Evolutionary conservation across 257 asterid genomes (phyloP).

Genomic region (Penstemon davidsonii): DNA sequence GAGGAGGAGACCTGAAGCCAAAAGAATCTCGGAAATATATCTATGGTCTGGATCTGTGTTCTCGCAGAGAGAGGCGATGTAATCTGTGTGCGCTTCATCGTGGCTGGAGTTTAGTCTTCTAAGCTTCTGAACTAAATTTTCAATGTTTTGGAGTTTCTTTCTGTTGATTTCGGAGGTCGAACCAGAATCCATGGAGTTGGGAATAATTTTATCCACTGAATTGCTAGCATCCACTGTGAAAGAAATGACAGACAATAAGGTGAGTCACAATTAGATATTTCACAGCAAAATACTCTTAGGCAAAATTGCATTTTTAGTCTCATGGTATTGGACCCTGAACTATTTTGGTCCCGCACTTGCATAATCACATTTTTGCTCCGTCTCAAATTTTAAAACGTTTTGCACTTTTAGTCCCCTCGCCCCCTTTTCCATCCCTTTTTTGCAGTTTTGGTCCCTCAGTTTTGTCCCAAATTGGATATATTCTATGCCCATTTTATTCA

Average conservation of each 20-base stretch:
- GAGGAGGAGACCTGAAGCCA: conserved; percentile 94
- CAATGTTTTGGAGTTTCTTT: conserved; percentile 73
- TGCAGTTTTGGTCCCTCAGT: too few species aligned
- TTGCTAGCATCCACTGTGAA: conserved; percentile 44
- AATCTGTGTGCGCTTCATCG: conserved; percentile 82
- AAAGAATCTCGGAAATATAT: conserved; percentile 78
- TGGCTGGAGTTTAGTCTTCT: conserved; percentile 83
- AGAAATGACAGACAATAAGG: conserved; percentile 17
- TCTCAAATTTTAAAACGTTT: too few species aligned
- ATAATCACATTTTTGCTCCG: too few species aligned
- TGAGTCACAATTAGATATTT: neutral
- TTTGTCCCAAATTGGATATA: too few species aligned
- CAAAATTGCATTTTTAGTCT: too few species aligned
- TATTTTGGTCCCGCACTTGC: too few species aligned
- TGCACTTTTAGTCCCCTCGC: too few species aligned
- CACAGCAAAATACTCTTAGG: too few species aligned
- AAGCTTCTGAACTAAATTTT: conserved; percentile 78
- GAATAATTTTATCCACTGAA: conserved; percentile 28
- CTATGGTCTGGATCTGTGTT: conserved; percentile 76
- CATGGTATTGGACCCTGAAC: too few species aligned
- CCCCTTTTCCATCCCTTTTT: too few species aligned
- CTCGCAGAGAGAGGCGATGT: conserved; percentile 92
- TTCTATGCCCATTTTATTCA: too few species aligned
- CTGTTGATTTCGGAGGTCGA: conserved; percentile 47
- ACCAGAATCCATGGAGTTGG: conserved; percentile 34